A percentile compares a stretch with the other conserved stretches of the same genome.
phyloP scores from a whole-genome alignment of 108 stramenopile species.

The Ochromonas danica region DNA sequence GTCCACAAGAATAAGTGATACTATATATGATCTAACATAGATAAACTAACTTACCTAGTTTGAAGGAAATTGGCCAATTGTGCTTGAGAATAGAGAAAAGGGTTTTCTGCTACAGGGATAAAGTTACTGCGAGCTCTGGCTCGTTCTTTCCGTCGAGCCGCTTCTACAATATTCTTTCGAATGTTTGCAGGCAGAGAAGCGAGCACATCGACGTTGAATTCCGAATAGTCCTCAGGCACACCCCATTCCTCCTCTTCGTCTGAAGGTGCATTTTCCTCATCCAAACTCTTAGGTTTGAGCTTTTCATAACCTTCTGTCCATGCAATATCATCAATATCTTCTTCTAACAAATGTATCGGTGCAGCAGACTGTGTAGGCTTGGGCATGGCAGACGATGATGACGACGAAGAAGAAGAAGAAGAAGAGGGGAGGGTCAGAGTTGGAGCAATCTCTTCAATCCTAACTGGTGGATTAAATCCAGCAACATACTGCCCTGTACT shows the following conservation, averaged over 20 bases:
- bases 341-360: too few relatives aligned
- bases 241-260: conserved; percentile 24
- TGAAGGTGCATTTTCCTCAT: not conserved
- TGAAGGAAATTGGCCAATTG: conserved; percentile 86
- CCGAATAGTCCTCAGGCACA: not conserved
- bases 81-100: conserved; percentile 72
- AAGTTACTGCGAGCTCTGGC: conserved; percentile 77
- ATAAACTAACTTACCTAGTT: conserved; percentile 35
- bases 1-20: not conserved
- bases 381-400: too few relatives aligned
- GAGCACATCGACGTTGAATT: conserved; percentile 60
- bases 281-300: not conserved
- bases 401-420: too few relatives aligned
- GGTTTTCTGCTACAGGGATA: conserved; percentile 84
- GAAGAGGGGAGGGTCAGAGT: too few relatives aligned
- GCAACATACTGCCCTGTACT: too few relatives aligned
- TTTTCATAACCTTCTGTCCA: conserved; percentile 40
- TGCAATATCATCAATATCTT: conserved; percentile 49
- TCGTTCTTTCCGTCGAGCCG: conserved; percentile 68
- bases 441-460: too few relatives aligned
- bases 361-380: too few relatives aligned
- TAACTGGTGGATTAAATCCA: too few relatives aligned
- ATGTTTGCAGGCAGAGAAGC: conserved; percentile 66
- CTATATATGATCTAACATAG: too few relatives aligned
- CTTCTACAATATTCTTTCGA: conserved; percentile 74